These are phyloP conservation scores for Penicillium sp. DNA, from an alignment of 2,329 filamentous ascomycete species.

Conservation along the genomic window DNA sequence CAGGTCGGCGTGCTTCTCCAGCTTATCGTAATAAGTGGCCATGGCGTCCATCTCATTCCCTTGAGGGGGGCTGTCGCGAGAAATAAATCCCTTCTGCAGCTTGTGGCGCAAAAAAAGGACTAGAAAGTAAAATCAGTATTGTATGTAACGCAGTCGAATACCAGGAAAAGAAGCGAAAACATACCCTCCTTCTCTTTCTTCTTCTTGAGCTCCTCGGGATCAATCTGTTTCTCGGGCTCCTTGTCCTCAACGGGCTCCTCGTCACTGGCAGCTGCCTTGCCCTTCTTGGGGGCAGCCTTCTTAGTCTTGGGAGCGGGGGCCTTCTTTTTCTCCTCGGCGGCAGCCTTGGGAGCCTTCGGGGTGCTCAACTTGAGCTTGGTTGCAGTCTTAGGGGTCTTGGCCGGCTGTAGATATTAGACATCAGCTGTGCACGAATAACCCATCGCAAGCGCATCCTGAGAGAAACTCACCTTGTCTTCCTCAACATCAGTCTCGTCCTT, in stretches of 20 bases:
- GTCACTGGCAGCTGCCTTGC: constrained; percentile 35
- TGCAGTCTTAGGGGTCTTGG: constrained; percentile 65
- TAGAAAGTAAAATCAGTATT: constrained; percentile 22
- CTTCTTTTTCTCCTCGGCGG: constrained; percentile 49
- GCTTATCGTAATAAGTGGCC: constrained; percentile 59
- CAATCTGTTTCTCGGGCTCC: constrained; percentile 55
- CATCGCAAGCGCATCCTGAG: background rate
- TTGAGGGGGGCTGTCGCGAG: constrained; percentile 79
- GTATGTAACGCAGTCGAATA: background rate
- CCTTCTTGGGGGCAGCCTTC: constrained; percentile 48
- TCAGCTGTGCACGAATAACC: background rate
- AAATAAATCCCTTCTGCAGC: constrained; percentile 90
- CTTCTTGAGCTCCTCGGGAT: constrained; percentile 55
- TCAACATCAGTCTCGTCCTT: constrained; percentile 70
- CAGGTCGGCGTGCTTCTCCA: constrained; percentile 78
- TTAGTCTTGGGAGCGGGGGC: constrained; percentile 57
- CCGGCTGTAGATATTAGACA: constrained; percentile 47
- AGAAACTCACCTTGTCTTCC: constrained; percentile 61
- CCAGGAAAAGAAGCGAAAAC: constrained; percentile 7
- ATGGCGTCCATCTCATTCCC: constrained; percentile 61
- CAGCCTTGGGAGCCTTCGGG: constrained; percentile 67
- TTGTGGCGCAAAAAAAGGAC: constrained; percentile 94
- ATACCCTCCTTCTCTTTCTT: constrained; percentile 61
- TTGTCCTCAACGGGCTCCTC: constrained; percentile 57
- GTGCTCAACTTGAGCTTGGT: constrained; percentile 55